phyloP scores from a whole-genome alignment of 345 rosid genomes.

The Aquilaria malaccensis region DNA sequence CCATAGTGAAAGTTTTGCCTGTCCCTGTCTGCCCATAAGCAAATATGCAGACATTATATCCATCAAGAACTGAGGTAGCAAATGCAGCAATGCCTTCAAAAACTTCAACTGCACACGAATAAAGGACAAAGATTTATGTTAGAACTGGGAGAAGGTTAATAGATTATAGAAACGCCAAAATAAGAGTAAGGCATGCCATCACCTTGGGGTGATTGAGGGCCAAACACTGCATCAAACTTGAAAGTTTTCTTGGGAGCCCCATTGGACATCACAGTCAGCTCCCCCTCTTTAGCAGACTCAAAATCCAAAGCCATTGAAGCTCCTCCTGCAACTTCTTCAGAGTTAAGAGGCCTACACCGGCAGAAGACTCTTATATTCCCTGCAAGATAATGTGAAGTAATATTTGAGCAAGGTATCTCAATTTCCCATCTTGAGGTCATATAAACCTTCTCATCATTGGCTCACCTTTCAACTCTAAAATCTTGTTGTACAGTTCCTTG shows the following conservation, averaged over 20 bases:
- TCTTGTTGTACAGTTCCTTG: conserved; percentile 88
- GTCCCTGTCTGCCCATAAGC: conserved; percentile 99
- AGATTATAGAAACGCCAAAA: background rate
- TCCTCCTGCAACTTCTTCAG: conserved; percentile 58
- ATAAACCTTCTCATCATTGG: conserved; percentile 5
- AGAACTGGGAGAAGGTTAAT: conserved; percentile 1
- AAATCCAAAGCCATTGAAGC: conserved; percentile 59
- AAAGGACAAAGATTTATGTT: conserved; percentile 8
- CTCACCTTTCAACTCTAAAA: conserved; percentile 89
- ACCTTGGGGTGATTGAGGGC: conserved; percentile 91
- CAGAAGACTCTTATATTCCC: conserved; percentile 98
- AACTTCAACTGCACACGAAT: conserved; percentile 51
- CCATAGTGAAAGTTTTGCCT: conserved; percentile 94
- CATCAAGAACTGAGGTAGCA: conserved; percentile 89
- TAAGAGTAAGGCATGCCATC: conserved; percentile 15
- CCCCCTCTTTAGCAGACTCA: conserved; percentile 83
- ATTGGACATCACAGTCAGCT: conserved; percentile 65
- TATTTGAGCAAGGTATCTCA: conserved; percentile 15
- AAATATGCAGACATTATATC: conserved; percentile 89
- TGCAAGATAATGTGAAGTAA: conserved; percentile 23
- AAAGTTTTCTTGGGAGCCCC: conserved; percentile 73
- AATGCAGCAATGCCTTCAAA: conserved; percentile 87
- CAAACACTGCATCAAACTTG: conserved; percentile 87
- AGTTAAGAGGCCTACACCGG: conserved; percentile 81
- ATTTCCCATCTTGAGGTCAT: conserved; percentile 9